Evolutionary conservation across 805 yeast genomes (phyloP).

Genomic region (Metschnikowia proteae): DNA sequence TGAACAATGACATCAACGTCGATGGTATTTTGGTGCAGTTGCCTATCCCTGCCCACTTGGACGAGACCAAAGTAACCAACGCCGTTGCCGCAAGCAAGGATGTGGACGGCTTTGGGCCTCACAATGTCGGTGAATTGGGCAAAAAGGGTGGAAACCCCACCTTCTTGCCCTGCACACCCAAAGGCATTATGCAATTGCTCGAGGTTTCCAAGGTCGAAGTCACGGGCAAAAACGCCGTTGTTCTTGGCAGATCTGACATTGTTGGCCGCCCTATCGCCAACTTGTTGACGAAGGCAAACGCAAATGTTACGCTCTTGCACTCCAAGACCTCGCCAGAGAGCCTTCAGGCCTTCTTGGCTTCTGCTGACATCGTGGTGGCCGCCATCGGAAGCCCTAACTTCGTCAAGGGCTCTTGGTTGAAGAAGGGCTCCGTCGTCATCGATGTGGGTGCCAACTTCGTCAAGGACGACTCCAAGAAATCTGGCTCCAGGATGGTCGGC

Average conservation of each 20-base stretch:
- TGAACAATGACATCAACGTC: conserved; percentile 57
- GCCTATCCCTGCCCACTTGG: conserved; percentile 69
- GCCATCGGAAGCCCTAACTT: conserved; percentile 73
- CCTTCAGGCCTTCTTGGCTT: conserved; percentile 43
- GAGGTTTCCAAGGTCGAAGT: conserved; percentile 52
- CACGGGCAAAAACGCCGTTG: conserved; percentile 73
- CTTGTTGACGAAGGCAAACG: conserved; percentile 63
- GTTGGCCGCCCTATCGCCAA: conserved; percentile 81
- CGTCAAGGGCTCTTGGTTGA: conserved; percentile 73
- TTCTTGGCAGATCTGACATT: conserved; percentile 79
- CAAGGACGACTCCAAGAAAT: conserved; percentile 59
- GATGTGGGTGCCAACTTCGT: conserved; percentile 83
- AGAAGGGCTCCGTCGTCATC: conserved; percentile 62
- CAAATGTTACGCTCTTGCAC: conserved; percentile 75
- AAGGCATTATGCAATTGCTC: conserved; percentile 68
- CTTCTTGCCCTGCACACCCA: conserved; percentile 81
- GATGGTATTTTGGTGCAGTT: conserved; percentile 76
- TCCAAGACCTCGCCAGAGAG: conserved; percentile 56
- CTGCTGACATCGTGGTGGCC: conserved; percentile 74
- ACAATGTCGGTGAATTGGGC: conserved; percentile 71
- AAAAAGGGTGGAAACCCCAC: conserved; percentile 68
- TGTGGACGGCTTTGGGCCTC: conserved; percentile 80
- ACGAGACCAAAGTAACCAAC: conserved; percentile 64
- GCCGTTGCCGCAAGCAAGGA: conserved; percentile 66
- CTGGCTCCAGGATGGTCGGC: conserved; percentile 72